Percentiles rank a stretch among this genome's conserved stretches.
Evolutionary conservation across 345 rosid genomes (phyloP).

Genomic region (Ceriops tagal): DNA sequence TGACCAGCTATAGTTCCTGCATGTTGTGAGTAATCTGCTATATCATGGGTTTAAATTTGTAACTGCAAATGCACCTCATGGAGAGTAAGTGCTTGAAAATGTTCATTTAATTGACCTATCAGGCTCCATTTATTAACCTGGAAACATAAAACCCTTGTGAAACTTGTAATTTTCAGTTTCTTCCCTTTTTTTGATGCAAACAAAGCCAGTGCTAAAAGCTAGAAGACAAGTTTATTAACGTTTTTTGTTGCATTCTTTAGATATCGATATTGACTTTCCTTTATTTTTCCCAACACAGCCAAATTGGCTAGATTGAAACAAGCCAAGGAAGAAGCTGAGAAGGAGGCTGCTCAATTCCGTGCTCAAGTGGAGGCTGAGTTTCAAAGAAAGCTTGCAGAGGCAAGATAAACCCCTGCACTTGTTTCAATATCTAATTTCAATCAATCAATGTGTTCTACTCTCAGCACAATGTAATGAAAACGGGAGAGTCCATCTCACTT

Average conservation of each 20-base stretch:
- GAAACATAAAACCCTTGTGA: too few species aligned
- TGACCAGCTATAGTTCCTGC: too few species aligned
- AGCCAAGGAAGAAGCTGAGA: slow-evolving; percentile 91
- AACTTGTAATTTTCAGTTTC: too few species aligned
- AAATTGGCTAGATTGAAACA: slow-evolving; percentile 73
- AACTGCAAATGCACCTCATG: too few species aligned
- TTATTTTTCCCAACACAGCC: slow-evolving; percentile 29
- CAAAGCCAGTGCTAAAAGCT: neutral
- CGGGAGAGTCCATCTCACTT: neutral
- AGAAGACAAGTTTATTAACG: neutral
- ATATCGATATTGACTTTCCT: neutral
- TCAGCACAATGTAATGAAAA: neutral
- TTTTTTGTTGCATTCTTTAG: neutral
- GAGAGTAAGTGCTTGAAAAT: too few species aligned
- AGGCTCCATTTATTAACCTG: too few species aligned
- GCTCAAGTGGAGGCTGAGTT: slow-evolving; percentile 64
- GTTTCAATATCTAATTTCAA: neutral
- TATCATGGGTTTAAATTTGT: too few species aligned
- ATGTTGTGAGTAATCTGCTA: too few species aligned
- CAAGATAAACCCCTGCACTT: slow-evolving; percentile 2
- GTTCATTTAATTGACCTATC: too few species aligned
- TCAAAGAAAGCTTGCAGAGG: slow-evolving; percentile 73
- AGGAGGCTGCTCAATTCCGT: slow-evolving; percentile 58
- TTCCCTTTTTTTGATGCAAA: too few species aligned
- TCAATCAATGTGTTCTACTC: neutral